Evolutionary conservation across 2,329 filamentous ascomycete genomes (phyloP).

Genomic region (Ophiocordyceps camponoti-saundersi): DNA sequence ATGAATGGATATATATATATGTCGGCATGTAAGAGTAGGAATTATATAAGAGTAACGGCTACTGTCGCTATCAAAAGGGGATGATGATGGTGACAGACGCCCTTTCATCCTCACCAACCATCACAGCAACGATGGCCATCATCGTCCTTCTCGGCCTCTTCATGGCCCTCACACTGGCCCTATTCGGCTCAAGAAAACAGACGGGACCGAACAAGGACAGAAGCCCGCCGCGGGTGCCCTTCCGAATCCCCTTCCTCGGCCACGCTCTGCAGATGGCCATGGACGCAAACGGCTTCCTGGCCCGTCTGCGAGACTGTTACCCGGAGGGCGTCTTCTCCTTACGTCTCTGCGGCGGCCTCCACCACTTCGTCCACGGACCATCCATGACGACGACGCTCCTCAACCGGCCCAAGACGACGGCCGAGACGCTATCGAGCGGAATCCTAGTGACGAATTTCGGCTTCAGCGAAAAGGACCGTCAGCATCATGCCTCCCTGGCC

Average conservation of each 20-base stretch:
- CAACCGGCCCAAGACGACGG: constrained; percentile 10
- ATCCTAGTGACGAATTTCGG: constrained; percentile 17
- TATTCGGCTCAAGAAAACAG: constrained; percentile 2
- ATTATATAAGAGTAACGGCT: too few relatives aligned
- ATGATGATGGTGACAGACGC: too few relatives aligned
- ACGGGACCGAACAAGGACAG: neutral
- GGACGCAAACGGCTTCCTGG: constrained; percentile 12
- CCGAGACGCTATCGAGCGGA: constrained; percentile 8
- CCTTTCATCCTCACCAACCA: too few relatives aligned
- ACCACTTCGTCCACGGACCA: constrained; percentile 17
- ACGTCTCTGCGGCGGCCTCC: constrained; percentile 13
- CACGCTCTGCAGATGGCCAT: constrained; percentile 16
- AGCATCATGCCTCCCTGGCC: constrained; percentile 13
- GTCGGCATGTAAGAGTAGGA: too few relatives aligned
- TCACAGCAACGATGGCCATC: neutral
- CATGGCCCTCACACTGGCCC: neutral
- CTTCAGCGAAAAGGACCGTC: constrained; percentile 10
- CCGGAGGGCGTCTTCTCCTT: constrained; percentile 18
- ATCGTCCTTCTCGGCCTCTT: constrained; percentile 7
- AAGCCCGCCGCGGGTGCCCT: constrained; percentile 12
- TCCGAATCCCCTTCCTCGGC: constrained; percentile 19
- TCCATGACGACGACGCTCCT: constrained; percentile 11
- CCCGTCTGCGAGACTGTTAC: constrained; percentile 13
- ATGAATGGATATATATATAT: neutral
- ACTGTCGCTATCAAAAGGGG: too few relatives aligned